phyloP scores from a whole-genome alignment of 805 yeast genomes.

The Pichia thaimueangensis region DNA sequence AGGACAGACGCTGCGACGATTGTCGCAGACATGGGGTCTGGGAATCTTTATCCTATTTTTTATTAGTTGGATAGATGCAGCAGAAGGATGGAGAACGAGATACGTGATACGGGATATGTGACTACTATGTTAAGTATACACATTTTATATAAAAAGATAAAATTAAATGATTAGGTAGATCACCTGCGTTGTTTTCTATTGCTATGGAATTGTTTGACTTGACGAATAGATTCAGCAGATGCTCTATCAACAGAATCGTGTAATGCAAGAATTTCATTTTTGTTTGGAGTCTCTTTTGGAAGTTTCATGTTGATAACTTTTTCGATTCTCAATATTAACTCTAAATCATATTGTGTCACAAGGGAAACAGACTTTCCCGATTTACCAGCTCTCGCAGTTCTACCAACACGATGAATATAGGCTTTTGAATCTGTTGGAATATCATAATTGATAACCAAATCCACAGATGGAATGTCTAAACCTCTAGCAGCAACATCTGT shows the following conservation, averaged over 20 bases:
- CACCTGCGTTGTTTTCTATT: slow-evolving; percentile 14
- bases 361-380: slow-evolving; percentile 82
- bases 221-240: slow-evolving; percentile 79
- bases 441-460: slow-evolving; percentile 83
- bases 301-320: slow-evolving; percentile 76
- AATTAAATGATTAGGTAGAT: too few species aligned
- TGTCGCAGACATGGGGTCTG: too few species aligned
- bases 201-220: slow-evolving; percentile 59
- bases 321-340: slow-evolving; percentile 81
- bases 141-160: too few species aligned
- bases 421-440: slow-evolving; percentile 96
- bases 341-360: slow-evolving; percentile 93
- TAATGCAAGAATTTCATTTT: slow-evolving; percentile 66
- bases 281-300: slow-evolving; percentile 76
- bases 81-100: too few species aligned
- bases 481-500: slow-evolving; percentile 97
- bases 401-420: slow-evolving; percentile 93
- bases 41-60: too few species aligned
- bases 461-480: slow-evolving; percentile 90
- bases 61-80: too few species aligned
- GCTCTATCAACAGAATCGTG: slow-evolving; percentile 90
- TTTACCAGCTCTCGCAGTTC: slow-evolving; percentile 94
- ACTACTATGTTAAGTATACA: too few species aligned
- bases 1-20: too few species aligned
- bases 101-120: too few species aligned